Percentiles rank a stretch among this genome's conserved stretches.
Evolutionary conservation across 1,139 yeast genomes (phyloP).

Genomic region (Hyphopichia pseudoburtonii): DNA sequence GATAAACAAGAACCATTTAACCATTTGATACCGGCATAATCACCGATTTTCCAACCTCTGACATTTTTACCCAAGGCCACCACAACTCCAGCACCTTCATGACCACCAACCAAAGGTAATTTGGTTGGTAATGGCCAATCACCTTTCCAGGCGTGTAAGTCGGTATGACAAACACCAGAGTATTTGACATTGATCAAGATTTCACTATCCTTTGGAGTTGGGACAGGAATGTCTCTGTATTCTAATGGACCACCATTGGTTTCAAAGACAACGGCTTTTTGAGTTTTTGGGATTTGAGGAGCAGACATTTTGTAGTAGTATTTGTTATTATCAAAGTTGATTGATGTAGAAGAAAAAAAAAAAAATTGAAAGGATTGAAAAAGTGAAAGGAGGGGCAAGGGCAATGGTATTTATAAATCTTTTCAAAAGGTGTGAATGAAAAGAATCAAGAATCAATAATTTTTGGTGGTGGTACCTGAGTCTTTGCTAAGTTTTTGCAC

Average conservation of each 20-base stretch:
- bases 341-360: no score
- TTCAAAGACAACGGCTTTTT: constrained; percentile 41
- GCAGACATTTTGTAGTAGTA: constrained; percentile 1
- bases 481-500: background rate
- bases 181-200: constrained; percentile 65
- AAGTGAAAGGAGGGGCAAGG: background rate
- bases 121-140: constrained; percentile 72
- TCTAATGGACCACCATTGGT: constrained; percentile 44
- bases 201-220: constrained; percentile 67
- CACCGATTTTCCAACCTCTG: constrained; percentile 67
- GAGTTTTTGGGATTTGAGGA: constrained; percentile 32
- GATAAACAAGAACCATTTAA: constrained; percentile 68
- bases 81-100: constrained; percentile 82
- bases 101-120: constrained; percentile 77
- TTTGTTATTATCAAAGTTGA: background rate
- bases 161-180: constrained; percentile 81
- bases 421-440: no score
- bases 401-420: background rate
- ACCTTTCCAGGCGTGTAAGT: constrained; percentile 79
- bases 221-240: constrained; percentile 67
- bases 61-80: constrained; percentile 70
- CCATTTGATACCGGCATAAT: constrained; percentile 75
- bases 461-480: no score
- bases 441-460: no score
- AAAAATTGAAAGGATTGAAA: background rate